Evolutionary conservation across 352 stramenopile species (phyloP), one percentile per base, ranked within the genome.

Genomic region (Globisporangium alternatum): DNA sequence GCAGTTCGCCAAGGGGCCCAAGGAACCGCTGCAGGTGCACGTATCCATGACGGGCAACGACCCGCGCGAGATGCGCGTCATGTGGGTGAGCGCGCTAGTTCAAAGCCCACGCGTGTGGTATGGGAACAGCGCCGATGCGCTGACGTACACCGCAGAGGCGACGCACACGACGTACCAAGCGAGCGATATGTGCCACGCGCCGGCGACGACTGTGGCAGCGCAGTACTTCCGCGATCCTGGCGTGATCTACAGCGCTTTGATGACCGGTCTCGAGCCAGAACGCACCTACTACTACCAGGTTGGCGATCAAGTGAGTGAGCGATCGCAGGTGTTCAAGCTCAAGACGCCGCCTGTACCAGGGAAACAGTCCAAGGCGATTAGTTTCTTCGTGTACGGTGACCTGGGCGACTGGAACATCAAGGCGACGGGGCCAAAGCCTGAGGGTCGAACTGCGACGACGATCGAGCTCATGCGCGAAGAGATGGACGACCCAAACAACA

Each of bases 341-440:
- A 64, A 60, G 25, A 49, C 56, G 15, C 71, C 68, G 5, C 66
- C 70, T 6, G 54, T 53, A 0, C 56, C 64, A 3, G 70, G 70
- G 7, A 31, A 17, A 1, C 30, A 41, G 9, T n/a, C 30, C 33
- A 62, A 17, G 35, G 64, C 57, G 17, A 65, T 80, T 48, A 81
- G 74, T 31, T 94, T 84, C 56, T 75, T 95, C 44, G 75, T 86
- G 30, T 89, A 85, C 55, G 88, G 67, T 17, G 85, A 94, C 68
- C 70, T 92, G 55, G 84, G 84, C 21, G 83, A 80, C 12, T 71
- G 62, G 68, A 72, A 56, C 17, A 67, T 47, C 10, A 56, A 60
- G 15, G 51, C 51, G 1, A 56, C 51, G 3, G 51, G 51, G 0
- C 45, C 60, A 5, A 48, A 58, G 10, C 58, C 60, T 0, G 41